Evolutionary conservation across 805 yeast species (phyloP).

Genomic region (Millerago galiae): DNA sequence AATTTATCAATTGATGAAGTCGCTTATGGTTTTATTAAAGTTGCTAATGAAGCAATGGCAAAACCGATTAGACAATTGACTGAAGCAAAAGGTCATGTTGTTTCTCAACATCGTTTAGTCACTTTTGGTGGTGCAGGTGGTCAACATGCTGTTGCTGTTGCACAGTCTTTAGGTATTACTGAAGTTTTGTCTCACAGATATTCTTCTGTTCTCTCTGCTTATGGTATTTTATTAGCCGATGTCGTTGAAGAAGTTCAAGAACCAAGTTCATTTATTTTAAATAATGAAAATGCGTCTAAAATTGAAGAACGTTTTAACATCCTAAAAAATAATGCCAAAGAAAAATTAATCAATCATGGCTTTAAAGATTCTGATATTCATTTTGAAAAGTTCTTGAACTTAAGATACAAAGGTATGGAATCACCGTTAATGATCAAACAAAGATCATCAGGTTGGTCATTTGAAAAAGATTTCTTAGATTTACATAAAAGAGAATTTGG

Average conservation of each 20-base stretch:
- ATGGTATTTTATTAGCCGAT: constrained; percentile 84
- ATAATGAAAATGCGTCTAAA: constrained; percentile 23
- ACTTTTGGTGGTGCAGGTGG: constrained; percentile 95
- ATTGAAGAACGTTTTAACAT: constrained; percentile 40
- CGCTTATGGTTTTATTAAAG: constrained; percentile 75
- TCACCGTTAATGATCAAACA: constrained; percentile 68
- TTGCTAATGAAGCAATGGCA: constrained; percentile 88
- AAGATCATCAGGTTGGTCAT: constrained; percentile 24
- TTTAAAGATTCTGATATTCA: constrained; percentile 37
- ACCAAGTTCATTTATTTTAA: constrained; percentile 50
- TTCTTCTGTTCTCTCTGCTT: constrained; percentile 80
- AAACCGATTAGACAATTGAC: constrained; percentile 81
- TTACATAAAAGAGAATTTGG: constrained; percentile 70
- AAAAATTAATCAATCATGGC: constrained; percentile 46
- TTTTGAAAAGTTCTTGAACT: constrained; percentile 62
- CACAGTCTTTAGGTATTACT: constrained; percentile 60
- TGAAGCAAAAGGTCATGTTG: constrained; percentile 73
- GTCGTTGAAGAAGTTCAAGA: constrained; percentile 75
- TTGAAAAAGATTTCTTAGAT: constrained; percentile 40
- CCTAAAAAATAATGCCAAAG: constrained; percentile 37
- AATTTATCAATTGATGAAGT: constrained; percentile 55
- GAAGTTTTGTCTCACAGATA: constrained; percentile 71
- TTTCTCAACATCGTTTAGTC: constrained; percentile 63
- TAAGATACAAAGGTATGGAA: constrained; percentile 87
- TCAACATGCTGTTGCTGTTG: constrained; percentile 78